Evolutionary conservation across 208 protist genomes (phyloP).

Genomic region (Phytomonas francai): DNA sequence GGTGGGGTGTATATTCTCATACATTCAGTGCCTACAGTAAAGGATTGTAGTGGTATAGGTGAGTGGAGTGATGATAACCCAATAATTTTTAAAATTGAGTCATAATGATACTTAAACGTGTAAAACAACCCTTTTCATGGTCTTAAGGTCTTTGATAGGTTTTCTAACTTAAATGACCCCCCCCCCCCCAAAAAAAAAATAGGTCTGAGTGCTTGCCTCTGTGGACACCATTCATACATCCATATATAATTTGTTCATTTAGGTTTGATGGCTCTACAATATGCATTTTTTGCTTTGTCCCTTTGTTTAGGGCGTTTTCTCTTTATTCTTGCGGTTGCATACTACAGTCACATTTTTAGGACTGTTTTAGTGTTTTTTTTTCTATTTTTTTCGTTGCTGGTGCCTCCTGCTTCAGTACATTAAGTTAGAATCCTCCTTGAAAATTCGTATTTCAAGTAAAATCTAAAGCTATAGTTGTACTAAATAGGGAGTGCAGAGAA

Average conservation of each 20-base stretch:
- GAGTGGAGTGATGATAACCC: background rate
- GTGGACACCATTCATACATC: background rate
- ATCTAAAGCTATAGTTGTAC: background rate
- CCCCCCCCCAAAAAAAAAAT: background rate
- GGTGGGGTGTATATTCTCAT: background rate
- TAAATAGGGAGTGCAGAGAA: background rate
- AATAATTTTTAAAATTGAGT: background rate
- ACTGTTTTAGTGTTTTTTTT: background rate
- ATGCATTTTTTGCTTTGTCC: background rate
- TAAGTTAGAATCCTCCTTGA: background rate
- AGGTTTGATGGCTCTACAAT: background rate
- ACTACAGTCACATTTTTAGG: background rate
- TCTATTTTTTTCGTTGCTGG: background rate
- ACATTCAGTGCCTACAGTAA: background rate
- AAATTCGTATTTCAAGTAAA: background rate
- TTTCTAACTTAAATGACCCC: background rate
- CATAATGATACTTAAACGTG: background rate
- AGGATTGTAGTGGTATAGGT: background rate
- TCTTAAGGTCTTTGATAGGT: background rate
- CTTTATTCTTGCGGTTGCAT: background rate
- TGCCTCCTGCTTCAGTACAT: background rate
- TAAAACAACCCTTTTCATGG: background rate
- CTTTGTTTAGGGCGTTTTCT: conserved; percentile 1
- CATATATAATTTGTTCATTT: background rate
- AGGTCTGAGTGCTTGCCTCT: background rate